Evolutionary conservation across 2,329 filamentous ascomycete species (phyloP).

Genomic region (Orbilia ellipsospora): DNA sequence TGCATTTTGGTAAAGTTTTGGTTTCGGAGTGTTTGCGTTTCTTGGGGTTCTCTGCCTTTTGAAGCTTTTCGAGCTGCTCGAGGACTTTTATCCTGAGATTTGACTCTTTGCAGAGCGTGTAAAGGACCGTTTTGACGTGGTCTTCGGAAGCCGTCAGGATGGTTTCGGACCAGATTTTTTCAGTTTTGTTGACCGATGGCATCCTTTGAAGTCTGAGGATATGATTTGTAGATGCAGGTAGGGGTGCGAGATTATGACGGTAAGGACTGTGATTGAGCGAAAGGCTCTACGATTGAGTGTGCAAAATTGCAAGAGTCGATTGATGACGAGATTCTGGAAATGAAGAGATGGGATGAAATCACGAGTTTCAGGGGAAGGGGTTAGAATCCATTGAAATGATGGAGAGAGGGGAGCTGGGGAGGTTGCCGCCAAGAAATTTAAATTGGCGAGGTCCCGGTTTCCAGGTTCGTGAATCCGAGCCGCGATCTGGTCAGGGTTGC

Average conservation of each 20-base stretch:
- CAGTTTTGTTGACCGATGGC: constrained; percentile 2
- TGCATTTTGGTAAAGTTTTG: neutral
- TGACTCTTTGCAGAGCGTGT: constrained; percentile 14
- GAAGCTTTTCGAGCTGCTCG: constrained; percentile 1
- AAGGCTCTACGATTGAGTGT: no score
- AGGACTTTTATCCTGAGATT: constrained; percentile 2
- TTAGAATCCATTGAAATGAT: neutral
- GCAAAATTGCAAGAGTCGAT: no score
- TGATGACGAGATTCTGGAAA: no score
- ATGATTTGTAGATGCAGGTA: no score
- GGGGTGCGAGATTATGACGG: no score
- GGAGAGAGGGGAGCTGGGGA: no score
- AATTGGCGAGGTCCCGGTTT: neutral
- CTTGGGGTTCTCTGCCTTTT: constrained; percentile 1
- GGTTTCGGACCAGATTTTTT: neutral
- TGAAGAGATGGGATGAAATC: neutral
- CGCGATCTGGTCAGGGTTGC: neutral
- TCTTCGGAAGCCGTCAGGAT: constrained; percentile 16
- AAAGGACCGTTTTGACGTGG: constrained; percentile 13
- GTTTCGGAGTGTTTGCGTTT: neutral
- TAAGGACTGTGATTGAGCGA: no score
- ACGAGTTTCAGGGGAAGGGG: neutral
- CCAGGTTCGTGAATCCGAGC: neutral
- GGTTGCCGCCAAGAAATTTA: neutral
- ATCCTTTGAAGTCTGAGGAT: neutral